A percentile compares a stretch with the other conserved stretches of the same genome.
Evolutionary conservation across 2,329 filamentous ascomycete species (phyloP).

Genomic region (Sporothrix phasma): DNA sequence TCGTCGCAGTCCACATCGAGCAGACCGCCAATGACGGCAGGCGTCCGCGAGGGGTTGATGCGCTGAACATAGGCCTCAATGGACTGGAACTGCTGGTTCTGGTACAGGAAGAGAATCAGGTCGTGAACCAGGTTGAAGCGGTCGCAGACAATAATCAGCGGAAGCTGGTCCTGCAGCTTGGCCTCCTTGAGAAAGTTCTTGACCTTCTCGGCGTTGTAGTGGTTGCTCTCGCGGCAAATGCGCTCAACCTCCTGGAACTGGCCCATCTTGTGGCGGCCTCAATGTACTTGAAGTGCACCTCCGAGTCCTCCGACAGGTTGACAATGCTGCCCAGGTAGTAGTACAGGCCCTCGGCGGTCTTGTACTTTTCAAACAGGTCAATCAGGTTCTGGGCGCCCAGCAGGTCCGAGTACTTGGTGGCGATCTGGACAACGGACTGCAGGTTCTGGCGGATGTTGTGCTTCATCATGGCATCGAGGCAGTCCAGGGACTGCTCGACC

Average conservation of each 20-base stretch:
- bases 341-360: slow-evolving; percentile 91
- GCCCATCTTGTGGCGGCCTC: slow-evolving; percentile 91
- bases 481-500: slow-evolving; percentile 89
- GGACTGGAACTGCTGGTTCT: slow-evolving; percentile 98
- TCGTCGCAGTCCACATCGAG: slow-evolving; percentile 97
- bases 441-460: slow-evolving; percentile 94
- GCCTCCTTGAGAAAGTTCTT: slow-evolving; percentile 99
- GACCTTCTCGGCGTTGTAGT: slow-evolving; percentile 86
- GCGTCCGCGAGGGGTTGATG: slow-evolving; percentile 84
- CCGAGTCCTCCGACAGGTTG: slow-evolving; percentile 87
- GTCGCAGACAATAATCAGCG: slow-evolving; percentile 96
- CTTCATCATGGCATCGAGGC: slow-evolving; percentile 92
- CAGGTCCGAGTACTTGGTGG: slow-evolving; percentile 95
- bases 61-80: slow-evolving; percentile 98
- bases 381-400: slow-evolving; percentile 81
- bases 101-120: slow-evolving; percentile 90
- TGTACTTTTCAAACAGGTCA: slow-evolving; percentile 93
- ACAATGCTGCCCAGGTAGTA: slow-evolving; percentile 98
- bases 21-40: slow-evolving; percentile 84
- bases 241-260: slow-evolving; percentile 95
- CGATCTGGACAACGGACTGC: slow-evolving; percentile 86
- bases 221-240: slow-evolving; percentile 87
- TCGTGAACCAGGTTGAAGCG: slow-evolving; percentile 99
- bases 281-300: slow-evolving; percentile 99
- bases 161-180: slow-evolving; percentile 80